These are phyloP conservation scores for Stemphylium beticola DNA, from an alignment of 2,329 filamentous ascomycete species.

Conservation along the genomic window DNA sequence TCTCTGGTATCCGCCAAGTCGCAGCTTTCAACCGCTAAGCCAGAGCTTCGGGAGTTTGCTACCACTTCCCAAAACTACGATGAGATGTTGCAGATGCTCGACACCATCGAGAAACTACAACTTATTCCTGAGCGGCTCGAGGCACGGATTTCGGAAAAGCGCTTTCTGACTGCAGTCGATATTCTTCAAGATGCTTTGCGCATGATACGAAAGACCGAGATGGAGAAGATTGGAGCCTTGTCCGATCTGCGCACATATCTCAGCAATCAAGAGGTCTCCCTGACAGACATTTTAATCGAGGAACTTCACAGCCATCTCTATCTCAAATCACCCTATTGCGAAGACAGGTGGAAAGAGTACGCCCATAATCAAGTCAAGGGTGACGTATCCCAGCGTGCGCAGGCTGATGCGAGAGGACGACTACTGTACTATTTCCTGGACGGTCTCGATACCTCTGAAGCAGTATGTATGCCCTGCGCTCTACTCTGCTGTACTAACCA, in stretches of 20 bases:
- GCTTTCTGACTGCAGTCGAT: constrained; percentile 90
- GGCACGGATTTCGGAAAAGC: constrained; percentile 93
- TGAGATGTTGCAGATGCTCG: constrained; percentile 81
- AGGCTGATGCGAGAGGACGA: constrained; percentile 55
- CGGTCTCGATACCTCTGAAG: constrained; percentile 59
- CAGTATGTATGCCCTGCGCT: constrained; percentile 25
- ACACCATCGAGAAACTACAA: constrained; percentile 85
- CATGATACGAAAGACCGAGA: constrained; percentile 82
- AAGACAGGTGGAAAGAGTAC: constrained; percentile 90
- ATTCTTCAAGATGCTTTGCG: constrained; percentile 86
- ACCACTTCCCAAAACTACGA: constrained; percentile 89
- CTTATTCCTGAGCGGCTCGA: constrained; percentile 91
- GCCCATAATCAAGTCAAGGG: constrained; percentile 67
- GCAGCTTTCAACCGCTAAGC: constrained; percentile 83
- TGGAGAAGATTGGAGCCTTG: constrained; percentile 89
- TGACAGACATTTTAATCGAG: constrained; percentile 96
- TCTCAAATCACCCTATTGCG: constrained; percentile 95
- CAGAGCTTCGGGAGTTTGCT: constrained; percentile 88
- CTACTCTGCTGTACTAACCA: constrained; percentile 27
- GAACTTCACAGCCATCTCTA: constrained; percentile 97
- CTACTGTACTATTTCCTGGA: constrained; percentile 64
- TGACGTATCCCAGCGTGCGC: constrained; percentile 40
- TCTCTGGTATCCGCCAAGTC: constrained; percentile 81
- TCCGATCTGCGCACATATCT: constrained; percentile 86
- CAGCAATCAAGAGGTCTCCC: constrained; percentile 86